These are phyloP conservation scores for Salvia splendens DNA, from an alignment of 257 asterid genomes.

Conservation along the genomic window DNA sequence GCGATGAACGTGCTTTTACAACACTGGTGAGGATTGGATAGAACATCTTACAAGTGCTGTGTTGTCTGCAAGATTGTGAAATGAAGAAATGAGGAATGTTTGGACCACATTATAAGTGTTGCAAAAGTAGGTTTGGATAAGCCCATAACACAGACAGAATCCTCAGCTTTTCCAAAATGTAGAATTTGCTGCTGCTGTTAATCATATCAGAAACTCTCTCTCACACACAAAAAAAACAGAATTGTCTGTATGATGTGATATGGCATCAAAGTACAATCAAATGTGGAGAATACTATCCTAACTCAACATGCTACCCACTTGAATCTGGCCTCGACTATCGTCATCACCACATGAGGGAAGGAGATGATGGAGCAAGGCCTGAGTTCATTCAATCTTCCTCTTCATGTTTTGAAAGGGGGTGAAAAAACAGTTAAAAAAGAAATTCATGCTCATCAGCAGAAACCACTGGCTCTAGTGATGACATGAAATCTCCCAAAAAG, in stretches of 20 bases:
- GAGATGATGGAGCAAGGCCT: not conserved
- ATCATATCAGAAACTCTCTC: constrained; percentile 4
- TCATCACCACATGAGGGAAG: constrained; percentile 8
- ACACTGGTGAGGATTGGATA: not conserved
- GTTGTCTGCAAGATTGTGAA: not conserved
- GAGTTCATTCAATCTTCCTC: not conserved
- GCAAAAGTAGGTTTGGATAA: constrained; percentile 19
- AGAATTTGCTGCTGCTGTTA: not conserved
- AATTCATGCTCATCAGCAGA: constrained; percentile 15
- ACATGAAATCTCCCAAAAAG: not conserved
- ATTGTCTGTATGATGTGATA: not conserved
- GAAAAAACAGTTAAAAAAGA: not conserved
- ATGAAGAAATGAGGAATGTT: not conserved
- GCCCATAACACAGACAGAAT: not conserved
- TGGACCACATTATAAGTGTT: constrained; percentile 19
- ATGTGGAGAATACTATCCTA: constrained; percentile 16
- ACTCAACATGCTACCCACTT: constrained; percentile 25
- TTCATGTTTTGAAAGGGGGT: not conserved
- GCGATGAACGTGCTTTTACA: not conserved
- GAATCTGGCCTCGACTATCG: not conserved
- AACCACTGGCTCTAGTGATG: constrained; percentile 4
- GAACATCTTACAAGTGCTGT: constrained; percentile 3
- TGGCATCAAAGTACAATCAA: not conserved
- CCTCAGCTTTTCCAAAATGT: not conserved
- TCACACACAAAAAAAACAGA: not conserved